Base-by-base conservation (phyloP, 2,329 filamentous ascomycete species). In the Cylindrodendrum hubeiense region DNA sequence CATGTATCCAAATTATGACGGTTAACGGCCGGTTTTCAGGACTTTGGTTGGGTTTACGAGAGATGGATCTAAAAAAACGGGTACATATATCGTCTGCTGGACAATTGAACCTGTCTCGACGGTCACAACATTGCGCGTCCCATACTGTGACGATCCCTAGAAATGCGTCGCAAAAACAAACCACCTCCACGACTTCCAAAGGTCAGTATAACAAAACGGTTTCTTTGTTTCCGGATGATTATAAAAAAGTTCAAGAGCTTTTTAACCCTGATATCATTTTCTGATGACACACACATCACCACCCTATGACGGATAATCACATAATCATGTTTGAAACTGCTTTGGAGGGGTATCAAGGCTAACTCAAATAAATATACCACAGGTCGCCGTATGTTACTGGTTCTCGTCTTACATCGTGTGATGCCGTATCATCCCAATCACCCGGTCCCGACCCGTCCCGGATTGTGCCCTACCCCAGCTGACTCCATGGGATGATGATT, bases 221-320 rank as follows among this genome's bases (percentile, higher is more conserved):
- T 60, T 63, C 41, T 49, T 60, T 39, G 46, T 62, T 75, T 69
- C 63, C 67, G 84, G 69, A 89, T 85, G 87, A 88, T 89, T 87
- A 84, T 80, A 84, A 77, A 83, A 81, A 15, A 79, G 77, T 76
- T 83, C 84, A 87, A 85, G 87, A 89, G 87, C 87, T 90, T 90
- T 90, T 90, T 89, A 89, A 90, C 86, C 86, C 87, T 89, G 87
- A 87, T 83, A 72, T 80, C 78, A 72, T 80, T 78, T 81, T 76
- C 84, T 88, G 85, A 89, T 87, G 86, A 88, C 80, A 78, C 78
- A 78, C 78, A 84, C 82, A 86, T 85, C 82, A 88, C 79, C 78
- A 86, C 80, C 74, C 71, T 88, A 88, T 89, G 87, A 89, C 86
- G 83, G 80, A 76, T 59, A 63, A 55, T 62, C 41, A 44, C 43